Evolutionary conservation across 2,329 filamentous ascomycete species (phyloP), one percentile per base, ranked within the genome.

Genomic region (Aureobasidium melanogenum): DNA sequence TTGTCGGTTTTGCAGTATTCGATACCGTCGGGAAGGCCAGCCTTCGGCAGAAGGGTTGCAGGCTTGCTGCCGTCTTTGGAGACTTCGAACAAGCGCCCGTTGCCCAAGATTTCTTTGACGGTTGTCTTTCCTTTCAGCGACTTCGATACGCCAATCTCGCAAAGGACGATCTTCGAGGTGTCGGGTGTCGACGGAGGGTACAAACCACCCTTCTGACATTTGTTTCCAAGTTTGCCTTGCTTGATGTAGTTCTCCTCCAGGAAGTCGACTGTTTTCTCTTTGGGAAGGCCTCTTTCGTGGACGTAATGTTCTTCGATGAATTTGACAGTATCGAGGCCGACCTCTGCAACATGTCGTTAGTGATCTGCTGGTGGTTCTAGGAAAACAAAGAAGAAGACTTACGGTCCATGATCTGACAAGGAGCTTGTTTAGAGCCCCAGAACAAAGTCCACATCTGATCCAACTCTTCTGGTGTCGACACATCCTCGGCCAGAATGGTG

Each of bases 241-340:
- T 74, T 69, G 43, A 83, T 68, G 64, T 78, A 83, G 5, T 76
- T 70, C 6, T 72, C 69, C 22, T 74, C 69, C 3, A 83, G 70
- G 63, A 72, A 83, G 60, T 80, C 71, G 14, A 81, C 72, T 0
- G 78, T 77, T 14, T 74, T 71, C 1, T 69, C 69, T 0, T 69
- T 56, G 2, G 72, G 66, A 0, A 82, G 70, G 1, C 74, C 72
- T 5, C 80, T 76, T 66, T 83, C 80, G 1, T 73, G 64, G 58
- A 82, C 72, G 66, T 83, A 83, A 63, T 83, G 77, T 36, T 76
- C 65, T 63, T 84, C 81, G 55, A 84, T 83, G 58, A 80, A 75
- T 0, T 76, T 72, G 3, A 83, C 79, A 0, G 79, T 83, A 60
- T 84, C 81, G 0, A 83, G 70, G 0, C 80, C 80, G 28, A 83